A percentile compares a stretch with the other conserved stretches of the same genome.
These are phyloP conservation scores for Neurospora sp. DNA, from an alignment of 495 filamentous ascomycete genomes.

Conservation along the genomic window DNA sequence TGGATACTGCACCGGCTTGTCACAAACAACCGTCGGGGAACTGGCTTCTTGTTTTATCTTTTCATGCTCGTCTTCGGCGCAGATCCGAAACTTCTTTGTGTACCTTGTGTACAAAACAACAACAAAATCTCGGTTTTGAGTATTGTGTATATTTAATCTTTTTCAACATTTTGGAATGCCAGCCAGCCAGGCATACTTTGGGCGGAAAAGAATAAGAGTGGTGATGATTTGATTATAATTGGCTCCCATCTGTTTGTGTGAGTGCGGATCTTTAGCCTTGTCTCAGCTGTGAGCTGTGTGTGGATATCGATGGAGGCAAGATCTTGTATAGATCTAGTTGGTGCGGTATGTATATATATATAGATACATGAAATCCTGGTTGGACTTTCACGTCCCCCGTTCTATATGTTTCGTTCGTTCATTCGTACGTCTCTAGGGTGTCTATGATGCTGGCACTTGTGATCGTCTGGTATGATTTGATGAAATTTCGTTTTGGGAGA, in stretches of 20 bases:
- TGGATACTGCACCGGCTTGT: neutral
- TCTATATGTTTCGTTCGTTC: neutral
- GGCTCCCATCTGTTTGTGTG: neutral
- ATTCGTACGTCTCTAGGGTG: too few species aligned
- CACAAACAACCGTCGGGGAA: neutral
- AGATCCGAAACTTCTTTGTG: neutral
- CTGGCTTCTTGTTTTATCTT: neutral
- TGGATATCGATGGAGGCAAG: neutral
- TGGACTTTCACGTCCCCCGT: neutral
- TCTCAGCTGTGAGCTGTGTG: neutral
- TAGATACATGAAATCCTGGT: neutral
- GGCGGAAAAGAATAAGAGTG: neutral
- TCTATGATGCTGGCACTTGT: neutral
- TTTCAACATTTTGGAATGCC: constrained; percentile 7
- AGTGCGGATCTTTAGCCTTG: neutral
- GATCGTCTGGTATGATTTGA: neutral
- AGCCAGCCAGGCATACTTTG: constrained; percentile 6
- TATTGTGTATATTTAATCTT: constrained; percentile 19
- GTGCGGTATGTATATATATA: neutral
- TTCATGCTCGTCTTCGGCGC: neutral
- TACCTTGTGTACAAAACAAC: neutral
- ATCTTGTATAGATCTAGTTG: neutral
- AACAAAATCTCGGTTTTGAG: neutral
- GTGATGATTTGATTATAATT: neutral
- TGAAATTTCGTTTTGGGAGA: neutral